A percentile compares a stretch with the other conserved stretches of the same genome.
Evolutionary conservation across 805 yeast species (phyloP).

Genomic region (Ogataea thermomethanolica): DNA sequence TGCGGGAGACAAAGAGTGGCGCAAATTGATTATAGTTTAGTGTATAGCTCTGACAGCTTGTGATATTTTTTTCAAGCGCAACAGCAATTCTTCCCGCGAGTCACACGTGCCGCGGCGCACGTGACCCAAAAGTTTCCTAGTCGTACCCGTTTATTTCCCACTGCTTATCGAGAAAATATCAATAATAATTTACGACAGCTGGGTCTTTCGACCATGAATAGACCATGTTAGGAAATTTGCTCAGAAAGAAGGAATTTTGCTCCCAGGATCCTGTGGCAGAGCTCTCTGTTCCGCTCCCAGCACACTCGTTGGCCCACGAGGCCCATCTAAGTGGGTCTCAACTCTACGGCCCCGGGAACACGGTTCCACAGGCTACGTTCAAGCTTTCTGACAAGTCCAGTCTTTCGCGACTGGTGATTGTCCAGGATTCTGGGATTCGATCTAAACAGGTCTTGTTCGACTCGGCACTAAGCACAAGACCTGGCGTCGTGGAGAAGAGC

Average conservation of each 20-base stretch:
- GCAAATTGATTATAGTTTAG: not conserved
- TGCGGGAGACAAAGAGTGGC: too few species aligned
- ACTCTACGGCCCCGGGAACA: slow-evolving; percentile 39
- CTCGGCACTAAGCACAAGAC: slow-evolving; percentile 29
- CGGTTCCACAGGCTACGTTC: slow-evolving; percentile 17
- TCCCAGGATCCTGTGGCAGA: not conserved
- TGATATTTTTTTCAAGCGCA: not conserved
- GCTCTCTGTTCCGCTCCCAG: slow-evolving; percentile 5
- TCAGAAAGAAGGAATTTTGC: slow-evolving; percentile 5
- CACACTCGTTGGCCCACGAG: slow-evolving; percentile 27
- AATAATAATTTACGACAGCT: not conserved
- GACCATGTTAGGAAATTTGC: slow-evolving; percentile 8
- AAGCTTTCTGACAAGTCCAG: slow-evolving; percentile 23
- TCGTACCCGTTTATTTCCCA: not conserved
- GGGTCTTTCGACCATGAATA: slow-evolving; percentile 1
- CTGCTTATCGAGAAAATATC: slow-evolving; percentile 5
- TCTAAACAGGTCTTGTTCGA: slow-evolving; percentile 49
- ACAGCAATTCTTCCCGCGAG: not conserved
- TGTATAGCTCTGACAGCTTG: slow-evolving; percentile 4
- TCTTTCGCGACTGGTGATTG: slow-evolving; percentile 41
- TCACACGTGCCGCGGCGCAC: not conserved
- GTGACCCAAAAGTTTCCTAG: not conserved
- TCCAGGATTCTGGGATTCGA: slow-evolving; percentile 50
- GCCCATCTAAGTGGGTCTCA: slow-evolving; percentile 44
- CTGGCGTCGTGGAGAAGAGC: slow-evolving; percentile 4